Conservation (phyloP, 1,284 basidiomycete species). For the Tremellales sp. region DNA sequence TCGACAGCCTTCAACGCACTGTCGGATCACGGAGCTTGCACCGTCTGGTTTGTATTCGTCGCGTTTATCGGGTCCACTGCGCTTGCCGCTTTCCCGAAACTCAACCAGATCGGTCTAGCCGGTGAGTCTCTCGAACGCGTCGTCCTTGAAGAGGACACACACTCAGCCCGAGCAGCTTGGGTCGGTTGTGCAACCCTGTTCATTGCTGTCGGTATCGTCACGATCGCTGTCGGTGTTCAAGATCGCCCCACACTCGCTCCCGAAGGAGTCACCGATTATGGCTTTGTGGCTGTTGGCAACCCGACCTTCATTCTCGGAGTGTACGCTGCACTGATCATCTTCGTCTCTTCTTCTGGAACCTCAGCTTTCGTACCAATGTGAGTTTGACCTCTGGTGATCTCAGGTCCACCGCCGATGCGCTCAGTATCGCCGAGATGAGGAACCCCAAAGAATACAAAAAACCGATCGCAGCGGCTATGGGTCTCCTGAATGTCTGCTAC, state of each 20-base stretch:
- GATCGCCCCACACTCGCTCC: slow-evolving; percentile 39
- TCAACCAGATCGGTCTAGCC: slow-evolving; percentile 3
- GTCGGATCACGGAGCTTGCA: slow-evolving; percentile 18
- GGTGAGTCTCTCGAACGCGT: background rate
- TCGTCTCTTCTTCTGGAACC: slow-evolving; percentile 10
- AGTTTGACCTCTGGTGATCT: background rate
- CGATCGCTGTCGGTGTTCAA: slow-evolving; percentile 32
- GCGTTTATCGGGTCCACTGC: slow-evolving; percentile 3
- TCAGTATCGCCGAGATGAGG: slow-evolving; percentile 25
- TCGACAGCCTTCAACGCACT: slow-evolving; percentile 24
- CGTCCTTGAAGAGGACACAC: background rate
- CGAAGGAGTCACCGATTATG: slow-evolving; percentile 4
- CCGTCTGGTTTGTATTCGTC: slow-evolving; percentile 7
- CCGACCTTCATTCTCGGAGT: slow-evolving; percentile 15
- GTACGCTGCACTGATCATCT: slow-evolving; percentile 14
- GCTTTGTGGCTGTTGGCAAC: slow-evolving; percentile 7
- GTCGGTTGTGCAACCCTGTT: background rate
- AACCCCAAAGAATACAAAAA: slow-evolving; percentile 21
- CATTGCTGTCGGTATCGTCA: slow-evolving; percentile 24
- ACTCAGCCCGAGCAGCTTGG: background rate
- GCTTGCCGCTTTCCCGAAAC: background rate
- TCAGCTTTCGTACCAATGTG: slow-evolving; percentile 13
- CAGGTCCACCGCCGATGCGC: background rate
- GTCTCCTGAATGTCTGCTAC: slow-evolving; percentile 17
- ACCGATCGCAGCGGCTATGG: slow-evolving; percentile 16